These are phyloP conservation scores for Lagenidium sp. DNA, from an alignment of 352 stramenopile species.

Conservation along the genomic window DNA sequence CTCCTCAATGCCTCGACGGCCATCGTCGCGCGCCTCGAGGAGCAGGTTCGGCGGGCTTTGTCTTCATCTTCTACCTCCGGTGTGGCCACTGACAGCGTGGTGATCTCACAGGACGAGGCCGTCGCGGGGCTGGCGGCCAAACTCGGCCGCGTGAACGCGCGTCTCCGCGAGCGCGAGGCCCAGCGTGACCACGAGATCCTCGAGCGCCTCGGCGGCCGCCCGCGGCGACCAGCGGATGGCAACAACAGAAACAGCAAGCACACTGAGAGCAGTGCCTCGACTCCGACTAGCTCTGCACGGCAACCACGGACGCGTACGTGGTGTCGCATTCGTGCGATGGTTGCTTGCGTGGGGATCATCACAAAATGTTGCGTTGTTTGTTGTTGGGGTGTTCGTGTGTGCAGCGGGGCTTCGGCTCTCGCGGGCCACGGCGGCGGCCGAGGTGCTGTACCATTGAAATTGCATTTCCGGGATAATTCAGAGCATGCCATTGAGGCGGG, in stretches of 20 bases:
- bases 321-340: neutral
- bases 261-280: neutral
- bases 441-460: neutral
- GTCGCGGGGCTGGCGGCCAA: neutral
- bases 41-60: conserved; percentile 24
- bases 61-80: too few species aligned
- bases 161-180: conserved; percentile 1
- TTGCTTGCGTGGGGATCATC: neutral
- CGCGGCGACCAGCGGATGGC: neutral
- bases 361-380: neutral
- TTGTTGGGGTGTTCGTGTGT: too few species aligned
- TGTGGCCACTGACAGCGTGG: neutral
- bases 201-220: neutral
- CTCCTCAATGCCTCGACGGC: conserved; percentile 34
- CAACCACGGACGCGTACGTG: neutral
- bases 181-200: conserved; percentile 5
- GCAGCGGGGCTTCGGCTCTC: neutral
- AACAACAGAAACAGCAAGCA: neutral
- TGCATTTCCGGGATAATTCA: neutral
- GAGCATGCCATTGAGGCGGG: conserved; percentile 32
- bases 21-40: conserved; percentile 26
- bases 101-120: conserved; percentile 8
- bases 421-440: too few species aligned
- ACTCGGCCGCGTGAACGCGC: conserved; percentile 3
- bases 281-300: too few species aligned